Evolutionary conservation across 2,329 filamentous ascomycete genomes (phyloP).

Genomic region (Verticillium zaregamsianum): DNA sequence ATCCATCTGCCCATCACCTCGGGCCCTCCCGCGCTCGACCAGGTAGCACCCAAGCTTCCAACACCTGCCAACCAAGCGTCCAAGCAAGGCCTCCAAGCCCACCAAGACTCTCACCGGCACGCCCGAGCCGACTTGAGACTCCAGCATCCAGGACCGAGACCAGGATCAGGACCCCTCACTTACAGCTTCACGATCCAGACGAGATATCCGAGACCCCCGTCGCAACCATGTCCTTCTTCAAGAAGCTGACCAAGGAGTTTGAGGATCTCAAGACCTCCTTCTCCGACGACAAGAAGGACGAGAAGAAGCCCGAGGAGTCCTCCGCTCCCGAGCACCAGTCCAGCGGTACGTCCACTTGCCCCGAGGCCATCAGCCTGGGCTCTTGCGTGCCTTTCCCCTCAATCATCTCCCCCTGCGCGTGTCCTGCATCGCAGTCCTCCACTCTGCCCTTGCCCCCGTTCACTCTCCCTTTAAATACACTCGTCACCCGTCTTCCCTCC

Average conservation of each 20-base stretch:
- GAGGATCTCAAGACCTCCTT: conserved; percentile 42
- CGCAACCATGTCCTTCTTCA: conserved; percentile 39
- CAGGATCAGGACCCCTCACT: not conserved
- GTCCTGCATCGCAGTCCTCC: not conserved
- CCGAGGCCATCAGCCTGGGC: not conserved
- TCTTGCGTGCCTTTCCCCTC: not conserved
- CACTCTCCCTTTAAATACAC: not conserved
- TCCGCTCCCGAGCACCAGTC: not conserved
- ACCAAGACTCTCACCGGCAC: conserved; percentile 2
- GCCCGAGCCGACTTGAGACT: not conserved
- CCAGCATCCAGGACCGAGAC: not conserved
- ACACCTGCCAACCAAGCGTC: conserved; percentile 4
- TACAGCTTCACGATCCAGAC: not conserved
- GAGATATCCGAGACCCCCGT: not conserved
- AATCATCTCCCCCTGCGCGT: not conserved
- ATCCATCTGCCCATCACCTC: conserved; percentile 8
- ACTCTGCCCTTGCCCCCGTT: not conserved
- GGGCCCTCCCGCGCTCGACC: conserved; percentile 9
- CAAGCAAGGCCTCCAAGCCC: conserved; percentile 1
- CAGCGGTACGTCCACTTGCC: not conserved
- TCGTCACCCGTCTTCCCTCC: not conserved
- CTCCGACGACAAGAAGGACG: conserved; percentile 27
- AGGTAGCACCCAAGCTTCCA: not conserved
- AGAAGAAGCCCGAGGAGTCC: conserved; percentile 7
- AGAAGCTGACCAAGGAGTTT: conserved; percentile 36